A percentile compares a stretch with the other conserved stretches of the same genome.
Evolutionary conservation across 176 grass and related monocot genomes (phyloP).

Genomic region (Bromus sterilis): DNA sequence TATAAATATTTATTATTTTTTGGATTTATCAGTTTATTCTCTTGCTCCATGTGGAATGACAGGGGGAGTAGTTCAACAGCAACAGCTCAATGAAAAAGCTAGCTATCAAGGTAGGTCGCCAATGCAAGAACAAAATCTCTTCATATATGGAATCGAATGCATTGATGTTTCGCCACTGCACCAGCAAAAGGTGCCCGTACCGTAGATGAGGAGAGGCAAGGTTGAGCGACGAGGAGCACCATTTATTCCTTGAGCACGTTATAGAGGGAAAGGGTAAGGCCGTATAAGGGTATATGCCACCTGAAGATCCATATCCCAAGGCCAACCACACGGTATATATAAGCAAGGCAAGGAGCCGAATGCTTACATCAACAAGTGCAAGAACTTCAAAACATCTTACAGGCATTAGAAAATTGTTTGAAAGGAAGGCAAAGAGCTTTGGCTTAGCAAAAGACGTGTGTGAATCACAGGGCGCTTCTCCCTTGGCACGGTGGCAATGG

Average conservation of each 20-base stretch:
- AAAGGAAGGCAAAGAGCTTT: no score
- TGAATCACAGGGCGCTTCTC: slow-evolving; percentile 50
- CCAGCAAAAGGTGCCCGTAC: neutral
- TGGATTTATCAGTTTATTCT: no score
- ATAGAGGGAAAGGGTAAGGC: neutral
- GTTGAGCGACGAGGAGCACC: neutral
- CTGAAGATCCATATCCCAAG: neutral
- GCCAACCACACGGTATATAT: slow-evolving; percentile 11
- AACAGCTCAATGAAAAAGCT: neutral
- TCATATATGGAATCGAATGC: neutral
- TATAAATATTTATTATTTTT: no score
- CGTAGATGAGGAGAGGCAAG: slow-evolving; percentile 2
- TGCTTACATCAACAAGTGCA: neutral
- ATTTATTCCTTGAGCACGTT: slow-evolving; percentile 32
- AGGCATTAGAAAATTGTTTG: neutral
- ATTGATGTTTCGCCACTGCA: neutral
- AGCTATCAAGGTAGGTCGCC: neutral
- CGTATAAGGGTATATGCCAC: no score
- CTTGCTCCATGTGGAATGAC: slow-evolving; percentile 14
- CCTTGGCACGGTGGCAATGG: slow-evolving; percentile 40
- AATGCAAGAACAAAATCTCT: slow-evolving; percentile 19
- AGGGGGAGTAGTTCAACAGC: neutral
- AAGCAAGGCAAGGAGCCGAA: neutral
- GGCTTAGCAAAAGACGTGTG: neutral
- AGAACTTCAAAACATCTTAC: neutral